Percentiles rank a stretch among this genome's conserved stretches.
Evolutionary conservation across 176 grass and related monocot genomes (phyloP).

Genomic region (Aegilops sharonensis): DNA sequence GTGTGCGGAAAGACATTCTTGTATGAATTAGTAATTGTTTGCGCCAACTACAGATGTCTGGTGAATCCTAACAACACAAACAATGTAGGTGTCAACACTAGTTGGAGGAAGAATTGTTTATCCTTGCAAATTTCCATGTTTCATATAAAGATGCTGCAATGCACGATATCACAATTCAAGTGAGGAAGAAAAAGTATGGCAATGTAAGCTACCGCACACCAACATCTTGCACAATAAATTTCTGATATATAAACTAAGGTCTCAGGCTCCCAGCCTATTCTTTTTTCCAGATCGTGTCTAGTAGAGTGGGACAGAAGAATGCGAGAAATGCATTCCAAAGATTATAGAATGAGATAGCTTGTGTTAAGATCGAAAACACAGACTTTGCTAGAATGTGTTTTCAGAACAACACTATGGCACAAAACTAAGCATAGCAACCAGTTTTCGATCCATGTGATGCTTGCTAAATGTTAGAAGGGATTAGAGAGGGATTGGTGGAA

Average conservation of each 20-base stretch:
- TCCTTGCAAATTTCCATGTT: constrained; percentile 77
- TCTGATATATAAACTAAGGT: neutral
- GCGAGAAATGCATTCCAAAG: neutral
- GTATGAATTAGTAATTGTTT: constrained; percentile 60
- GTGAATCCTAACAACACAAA: constrained; percentile 75
- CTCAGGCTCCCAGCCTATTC: neutral
- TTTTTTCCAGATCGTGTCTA: neutral
- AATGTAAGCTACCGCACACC: neutral
- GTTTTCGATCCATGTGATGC: neutral
- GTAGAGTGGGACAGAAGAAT: neutral
- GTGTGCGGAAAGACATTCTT: too few species aligned
- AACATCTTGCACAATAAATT: neutral
- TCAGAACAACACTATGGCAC: neutral
- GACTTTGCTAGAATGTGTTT: neutral
- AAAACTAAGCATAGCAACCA: neutral
- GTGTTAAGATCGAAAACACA: neutral
- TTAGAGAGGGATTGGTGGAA: too few species aligned
- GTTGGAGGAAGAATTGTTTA: constrained; percentile 72
- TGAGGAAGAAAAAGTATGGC: neutral
- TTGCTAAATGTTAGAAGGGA: too few species aligned
- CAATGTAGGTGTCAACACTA: constrained; percentile 73
- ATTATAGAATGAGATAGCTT: neutral
- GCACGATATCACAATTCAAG: constrained; percentile 14
- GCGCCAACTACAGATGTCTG: constrained; percentile 77
- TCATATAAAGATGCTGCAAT: constrained; percentile 85